These are phyloP conservation scores for Corynespora cassiicola DNA, from an alignment of 2,329 filamentous ascomycete species.

Conservation along the genomic window DNA sequence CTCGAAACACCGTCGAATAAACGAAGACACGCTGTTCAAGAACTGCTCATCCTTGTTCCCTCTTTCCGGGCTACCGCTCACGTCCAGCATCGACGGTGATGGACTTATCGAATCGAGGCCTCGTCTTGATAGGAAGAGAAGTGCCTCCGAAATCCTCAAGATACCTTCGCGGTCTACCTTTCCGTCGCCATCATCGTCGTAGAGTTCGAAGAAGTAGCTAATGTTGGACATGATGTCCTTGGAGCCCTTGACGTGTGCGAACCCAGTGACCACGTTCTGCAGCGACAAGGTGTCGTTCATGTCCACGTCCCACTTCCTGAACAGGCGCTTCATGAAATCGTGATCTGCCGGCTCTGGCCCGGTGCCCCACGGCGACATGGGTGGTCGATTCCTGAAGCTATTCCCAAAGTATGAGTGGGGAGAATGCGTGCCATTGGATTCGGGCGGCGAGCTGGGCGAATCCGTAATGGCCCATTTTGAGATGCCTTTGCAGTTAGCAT, in stretches of 20 bases:
- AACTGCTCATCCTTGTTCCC: slow-evolving; percentile 83
- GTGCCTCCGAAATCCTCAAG: slow-evolving; percentile 87
- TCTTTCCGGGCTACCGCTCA: slow-evolving; percentile 49
- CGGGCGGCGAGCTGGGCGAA: slow-evolving; percentile 69
- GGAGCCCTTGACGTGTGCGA: slow-evolving; percentile 90
- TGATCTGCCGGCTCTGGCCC: slow-evolving; percentile 83
- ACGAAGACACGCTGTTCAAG: slow-evolving; percentile 89
- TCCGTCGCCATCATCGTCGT: slow-evolving; percentile 91
- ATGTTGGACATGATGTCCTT: slow-evolving; percentile 98
- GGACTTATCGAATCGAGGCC: slow-evolving; percentile 77
- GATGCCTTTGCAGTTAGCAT: slow-evolving; percentile 60
- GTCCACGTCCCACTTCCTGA: slow-evolving; percentile 85
- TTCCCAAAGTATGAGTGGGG: slow-evolving; percentile 65
- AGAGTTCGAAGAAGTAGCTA: slow-evolving; percentile 96
- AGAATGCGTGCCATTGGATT: slow-evolving; percentile 56
- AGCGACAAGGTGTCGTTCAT: slow-evolving; percentile 79
- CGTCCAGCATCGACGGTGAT: slow-evolving; percentile 64
- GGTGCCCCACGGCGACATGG: slow-evolving; percentile 62
- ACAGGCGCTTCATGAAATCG: slow-evolving; percentile 89
- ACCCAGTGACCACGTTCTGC: slow-evolving; percentile 88
- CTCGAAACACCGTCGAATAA: slow-evolving; percentile 95
- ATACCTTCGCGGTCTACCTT: slow-evolving; percentile 96
- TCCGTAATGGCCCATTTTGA: slow-evolving; percentile 94
- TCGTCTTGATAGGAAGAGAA: slow-evolving; percentile 89
- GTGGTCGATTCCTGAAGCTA: slow-evolving; percentile 47